Base-by-base conservation (phyloP, 257 asterid genomes). In the Penstemon newberryi region DNA sequence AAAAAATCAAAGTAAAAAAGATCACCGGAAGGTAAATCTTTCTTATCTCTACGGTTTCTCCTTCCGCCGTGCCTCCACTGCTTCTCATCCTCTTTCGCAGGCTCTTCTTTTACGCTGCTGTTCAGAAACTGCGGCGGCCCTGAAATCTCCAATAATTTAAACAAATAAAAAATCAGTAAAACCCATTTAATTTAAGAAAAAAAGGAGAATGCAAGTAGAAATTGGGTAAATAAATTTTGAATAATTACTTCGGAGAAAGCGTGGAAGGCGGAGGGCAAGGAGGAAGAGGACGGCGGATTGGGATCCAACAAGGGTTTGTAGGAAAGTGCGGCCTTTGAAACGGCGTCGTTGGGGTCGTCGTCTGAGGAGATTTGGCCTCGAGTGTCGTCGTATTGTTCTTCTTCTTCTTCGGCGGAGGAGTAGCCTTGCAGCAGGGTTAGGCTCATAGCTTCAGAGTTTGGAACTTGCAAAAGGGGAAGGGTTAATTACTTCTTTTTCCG, bases 111-210 rank as follows among this genome's bases (percentile, higher is more conserved):
- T 63, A 84, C 86, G 53, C 75, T 68, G 47, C 82, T 80, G 80
- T 93, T 90, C 82, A 93, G 81, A 69, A 93, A 93, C 83, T 89
- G 83, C 72, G 99, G 99, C 37, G 99, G 99, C 62, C 89, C 96
- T 43, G 86, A 76, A 84, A 93, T 79, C 99, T 93, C 57, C 78
- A 75, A 66, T 49, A 40, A 53, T 8, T 12, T 40, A 25, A 49
- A 5, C 1, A 7, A 11, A 70, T 49, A 66, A 8, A 64, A 18
- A 41, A 37, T 3, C 56, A 9, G 70, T 45, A 66, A 67, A 60
- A 72, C 71, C 74, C 81, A 71, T 78, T 40, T 51, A 50, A 5
- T 57, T 5, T 39, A 49, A 46, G 39, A 2, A 46, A 55, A 37
- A 54, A 7, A 5, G 6, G 5, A 49, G 54, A 61, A 44, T 7